phyloP scores from a whole-genome alignment of 495 filamentous ascomycete genomes.

The Xylaria nigripes region DNA sequence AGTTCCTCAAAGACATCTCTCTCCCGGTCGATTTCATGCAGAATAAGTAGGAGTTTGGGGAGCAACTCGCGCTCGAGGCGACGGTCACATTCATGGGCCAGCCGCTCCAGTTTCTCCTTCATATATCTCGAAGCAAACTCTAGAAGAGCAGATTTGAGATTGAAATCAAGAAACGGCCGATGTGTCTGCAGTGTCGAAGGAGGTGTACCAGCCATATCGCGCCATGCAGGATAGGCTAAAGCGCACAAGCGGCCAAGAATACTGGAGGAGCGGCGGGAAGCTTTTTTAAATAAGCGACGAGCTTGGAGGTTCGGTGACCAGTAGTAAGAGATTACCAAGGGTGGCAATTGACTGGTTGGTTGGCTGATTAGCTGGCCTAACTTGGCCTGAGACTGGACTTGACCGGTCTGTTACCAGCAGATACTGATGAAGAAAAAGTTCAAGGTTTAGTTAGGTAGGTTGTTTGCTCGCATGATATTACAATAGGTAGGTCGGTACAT shows the following conservation, averaged over 20 bases:
- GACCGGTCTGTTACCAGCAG: too few relatives aligned
- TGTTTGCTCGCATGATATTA: too few relatives aligned
- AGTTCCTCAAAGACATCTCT: conserved; percentile 20
- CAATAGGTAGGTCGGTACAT: too few relatives aligned
- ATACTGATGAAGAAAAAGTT: too few relatives aligned
- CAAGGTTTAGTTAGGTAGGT: too few relatives aligned
- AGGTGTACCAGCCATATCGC: conserved; percentile 20
- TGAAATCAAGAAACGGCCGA: conserved; percentile 12
- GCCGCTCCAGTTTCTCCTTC: conserved; percentile 19
- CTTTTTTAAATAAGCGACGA: neutral
- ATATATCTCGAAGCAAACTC: conserved; percentile 22
- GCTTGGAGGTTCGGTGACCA: neutral
- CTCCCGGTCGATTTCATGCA: conserved; percentile 21
- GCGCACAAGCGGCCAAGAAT: neutral
- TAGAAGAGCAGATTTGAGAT: conserved; percentile 18
- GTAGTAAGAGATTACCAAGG: neutral
- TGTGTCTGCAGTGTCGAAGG: conserved; percentile 14
- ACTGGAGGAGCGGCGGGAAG: neutral
- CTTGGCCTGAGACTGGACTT: too few relatives aligned
- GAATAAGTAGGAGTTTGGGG: conserved; percentile 16
- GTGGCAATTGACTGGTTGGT: neutral
- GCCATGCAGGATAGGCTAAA: conserved; percentile 1
- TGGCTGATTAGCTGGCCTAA: too few relatives aligned
- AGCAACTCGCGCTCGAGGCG: conserved; percentile 20
- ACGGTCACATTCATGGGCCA: conserved; percentile 22